Percentiles rank a stretch among this genome's conserved stretches.
Evolutionary conservation across 257 asterid genomes (phyloP).

Genomic region (Solanum pinnatisectum): DNA sequence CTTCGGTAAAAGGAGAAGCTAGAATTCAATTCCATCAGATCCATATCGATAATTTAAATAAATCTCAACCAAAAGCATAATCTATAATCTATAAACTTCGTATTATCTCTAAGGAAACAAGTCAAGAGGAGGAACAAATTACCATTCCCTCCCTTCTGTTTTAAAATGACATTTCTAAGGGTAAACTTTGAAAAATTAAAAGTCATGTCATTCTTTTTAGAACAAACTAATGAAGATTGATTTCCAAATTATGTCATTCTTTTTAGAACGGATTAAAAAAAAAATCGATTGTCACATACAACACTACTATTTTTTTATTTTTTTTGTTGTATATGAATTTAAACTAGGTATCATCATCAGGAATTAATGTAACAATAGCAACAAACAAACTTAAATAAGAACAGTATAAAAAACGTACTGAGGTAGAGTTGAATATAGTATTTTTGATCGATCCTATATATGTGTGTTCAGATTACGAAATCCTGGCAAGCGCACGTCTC

Average conservation of each 20-base stretch:
- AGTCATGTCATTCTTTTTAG: neutral
- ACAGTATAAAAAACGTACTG: neutral
- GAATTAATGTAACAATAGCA: neutral
- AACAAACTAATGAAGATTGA: neutral
- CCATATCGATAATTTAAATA: neutral
- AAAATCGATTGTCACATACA: neutral
- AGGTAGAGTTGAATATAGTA: neutral
- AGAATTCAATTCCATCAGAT: neutral
- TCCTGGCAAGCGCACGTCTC: slow-evolving; percentile 6
- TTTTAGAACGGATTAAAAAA: neutral
- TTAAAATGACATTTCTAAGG: neutral
- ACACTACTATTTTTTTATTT: no score
- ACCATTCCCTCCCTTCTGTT: neutral
- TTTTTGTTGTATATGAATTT: neutral
- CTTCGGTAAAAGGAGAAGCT: neutral
- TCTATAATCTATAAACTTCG: neutral
- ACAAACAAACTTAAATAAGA: neutral
- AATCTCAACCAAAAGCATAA: neutral
- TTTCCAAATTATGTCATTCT: neutral
- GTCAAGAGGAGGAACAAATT: neutral
- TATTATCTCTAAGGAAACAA: neutral
- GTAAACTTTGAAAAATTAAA: neutral
- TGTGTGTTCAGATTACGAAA: neutral
- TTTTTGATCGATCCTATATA: neutral
- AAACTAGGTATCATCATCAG: neutral